Conservation (phyloP, 2,329 filamentous ascomycete species). For the Stagonosporopsis vannaccii region DNA sequence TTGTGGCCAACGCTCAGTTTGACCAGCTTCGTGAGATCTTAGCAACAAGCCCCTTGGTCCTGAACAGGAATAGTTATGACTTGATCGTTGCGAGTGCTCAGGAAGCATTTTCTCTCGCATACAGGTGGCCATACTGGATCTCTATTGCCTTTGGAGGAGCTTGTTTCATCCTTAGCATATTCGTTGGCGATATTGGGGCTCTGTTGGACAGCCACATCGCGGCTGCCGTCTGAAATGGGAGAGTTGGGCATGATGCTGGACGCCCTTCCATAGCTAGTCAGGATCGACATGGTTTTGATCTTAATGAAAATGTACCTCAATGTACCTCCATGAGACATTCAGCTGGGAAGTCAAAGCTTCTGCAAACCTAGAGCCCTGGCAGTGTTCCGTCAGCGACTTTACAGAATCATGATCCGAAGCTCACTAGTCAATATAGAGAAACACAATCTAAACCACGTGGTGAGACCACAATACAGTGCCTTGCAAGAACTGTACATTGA, state of each 20-base stretch:
- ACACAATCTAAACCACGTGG: neutral
- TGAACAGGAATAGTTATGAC: constrained; percentile 51
- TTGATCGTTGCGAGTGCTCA: constrained; percentile 62
- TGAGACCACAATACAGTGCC: neutral
- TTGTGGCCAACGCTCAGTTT: constrained; percentile 50
- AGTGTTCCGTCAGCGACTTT: no score
- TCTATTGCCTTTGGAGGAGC: constrained; percentile 68
- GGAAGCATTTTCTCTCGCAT: constrained; percentile 64
- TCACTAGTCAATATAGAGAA: neutral
- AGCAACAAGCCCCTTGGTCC: constrained; percentile 52
- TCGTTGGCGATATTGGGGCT: constrained; percentile 63
- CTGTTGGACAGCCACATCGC: constrained; percentile 31
- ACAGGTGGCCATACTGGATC: constrained; percentile 67
- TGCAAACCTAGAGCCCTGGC: neutral
- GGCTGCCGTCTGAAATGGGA: neutral
- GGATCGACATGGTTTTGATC: neutral
- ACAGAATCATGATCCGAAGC: no score
- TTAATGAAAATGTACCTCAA: neutral
- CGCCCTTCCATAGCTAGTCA: neutral
- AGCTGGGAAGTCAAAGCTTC: neutral
- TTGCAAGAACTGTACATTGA: no score
- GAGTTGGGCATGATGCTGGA: neutral
- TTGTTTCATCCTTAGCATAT: constrained; percentile 64
- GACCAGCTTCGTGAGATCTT: constrained; percentile 55
- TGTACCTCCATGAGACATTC: neutral